These are phyloP conservation scores for Raffaelea deltoideospora DNA, from an alignment of 2,329 filamentous ascomycete genomes.

Conservation along the genomic window DNA sequence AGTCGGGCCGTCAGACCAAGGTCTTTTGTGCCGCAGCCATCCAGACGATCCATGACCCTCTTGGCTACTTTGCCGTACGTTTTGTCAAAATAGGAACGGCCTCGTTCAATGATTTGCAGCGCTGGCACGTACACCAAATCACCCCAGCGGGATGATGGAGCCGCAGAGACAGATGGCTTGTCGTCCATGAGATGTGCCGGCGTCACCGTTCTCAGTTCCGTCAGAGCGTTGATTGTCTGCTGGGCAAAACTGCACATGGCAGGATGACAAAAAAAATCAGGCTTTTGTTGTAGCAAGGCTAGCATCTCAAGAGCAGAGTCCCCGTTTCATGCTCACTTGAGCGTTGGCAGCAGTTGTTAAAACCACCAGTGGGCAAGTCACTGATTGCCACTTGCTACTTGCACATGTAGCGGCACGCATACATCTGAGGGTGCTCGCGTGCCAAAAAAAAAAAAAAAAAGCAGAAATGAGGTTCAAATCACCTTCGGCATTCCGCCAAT, in stretches of 20 bases:
- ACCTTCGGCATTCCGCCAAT: conserved; percentile 36
- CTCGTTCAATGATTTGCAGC: conserved; percentile 23
- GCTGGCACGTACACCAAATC: conserved; percentile 23
- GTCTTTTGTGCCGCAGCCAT: conserved; percentile 32
- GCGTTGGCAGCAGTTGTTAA: too few relatives aligned
- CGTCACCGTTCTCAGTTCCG: conserved; percentile 27
- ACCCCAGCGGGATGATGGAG: conserved; percentile 20
- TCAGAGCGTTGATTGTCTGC: conserved; percentile 31
- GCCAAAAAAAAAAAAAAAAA: background rate
- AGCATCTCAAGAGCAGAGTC: too few relatives aligned
- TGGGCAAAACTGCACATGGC: background rate
- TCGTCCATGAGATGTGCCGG: conserved; percentile 26
- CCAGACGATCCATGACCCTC: conserved; percentile 31
- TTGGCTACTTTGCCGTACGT: conserved; percentile 34
- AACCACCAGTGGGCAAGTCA: too few relatives aligned
- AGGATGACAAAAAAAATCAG: too few relatives aligned
- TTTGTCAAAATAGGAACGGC: conserved; percentile 29
- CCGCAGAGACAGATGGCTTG: conserved; percentile 18
- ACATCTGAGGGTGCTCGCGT: too few relatives aligned
- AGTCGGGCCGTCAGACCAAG: conserved; percentile 30
- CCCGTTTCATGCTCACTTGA: too few relatives aligned
- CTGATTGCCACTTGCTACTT: too few relatives aligned
- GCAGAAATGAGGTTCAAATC: conserved; percentile 1
- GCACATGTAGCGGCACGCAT: too few relatives aligned
- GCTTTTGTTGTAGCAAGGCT: too few relatives aligned